These are phyloP conservation scores for Aspergillus egyptiacus DNA, from an alignment of 495 filamentous ascomycete genomes.

Conservation along the genomic window DNA sequence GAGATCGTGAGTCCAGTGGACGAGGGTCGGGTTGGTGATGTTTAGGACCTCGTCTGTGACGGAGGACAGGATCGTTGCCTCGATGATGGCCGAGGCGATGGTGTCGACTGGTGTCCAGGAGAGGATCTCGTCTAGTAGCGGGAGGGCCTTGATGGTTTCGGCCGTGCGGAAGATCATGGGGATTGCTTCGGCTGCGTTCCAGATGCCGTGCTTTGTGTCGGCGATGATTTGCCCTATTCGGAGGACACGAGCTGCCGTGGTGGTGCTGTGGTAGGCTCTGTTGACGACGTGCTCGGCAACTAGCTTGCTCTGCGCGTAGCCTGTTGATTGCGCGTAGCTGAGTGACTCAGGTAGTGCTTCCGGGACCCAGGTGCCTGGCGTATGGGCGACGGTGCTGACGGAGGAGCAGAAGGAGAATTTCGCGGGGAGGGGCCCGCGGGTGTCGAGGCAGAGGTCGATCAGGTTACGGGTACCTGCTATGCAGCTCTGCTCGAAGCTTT, in stretches of 20 bases:
- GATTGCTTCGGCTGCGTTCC: conserved; percentile 59
- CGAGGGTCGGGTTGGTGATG: conserved; percentile 41
- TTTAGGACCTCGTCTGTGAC: conserved; percentile 26
- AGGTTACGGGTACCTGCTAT: conserved; percentile 51
- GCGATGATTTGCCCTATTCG: conserved; percentile 55
- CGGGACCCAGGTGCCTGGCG: conserved; percentile 29
- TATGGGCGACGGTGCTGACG: conserved; percentile 41
- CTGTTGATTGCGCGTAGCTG: conserved; percentile 43
- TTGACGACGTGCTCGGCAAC: conserved; percentile 51
- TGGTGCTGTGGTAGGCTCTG: conserved; percentile 25
- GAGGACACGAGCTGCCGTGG: conserved; percentile 32
- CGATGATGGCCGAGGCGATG: conserved; percentile 41
- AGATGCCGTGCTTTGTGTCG: conserved; percentile 47
- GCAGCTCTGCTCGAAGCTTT: conserved; percentile 50
- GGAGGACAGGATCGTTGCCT: conserved; percentile 18
- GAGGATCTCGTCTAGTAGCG: conserved; percentile 45
- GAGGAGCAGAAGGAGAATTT: conserved; percentile 56
- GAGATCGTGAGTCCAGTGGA: conserved; percentile 45
- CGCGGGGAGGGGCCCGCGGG: conserved; percentile 23
- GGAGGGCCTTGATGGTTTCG: conserved; percentile 43
- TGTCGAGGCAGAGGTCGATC: conserved; percentile 43
- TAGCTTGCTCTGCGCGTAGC: conserved; percentile 58
- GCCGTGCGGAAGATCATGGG: conserved; percentile 51
- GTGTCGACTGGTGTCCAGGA: conserved; percentile 58
- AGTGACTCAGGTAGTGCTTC: conserved; percentile 49